Base-by-base conservation (phyloP, 345 rosid genomes). In the Ceriops tagal region DNA sequence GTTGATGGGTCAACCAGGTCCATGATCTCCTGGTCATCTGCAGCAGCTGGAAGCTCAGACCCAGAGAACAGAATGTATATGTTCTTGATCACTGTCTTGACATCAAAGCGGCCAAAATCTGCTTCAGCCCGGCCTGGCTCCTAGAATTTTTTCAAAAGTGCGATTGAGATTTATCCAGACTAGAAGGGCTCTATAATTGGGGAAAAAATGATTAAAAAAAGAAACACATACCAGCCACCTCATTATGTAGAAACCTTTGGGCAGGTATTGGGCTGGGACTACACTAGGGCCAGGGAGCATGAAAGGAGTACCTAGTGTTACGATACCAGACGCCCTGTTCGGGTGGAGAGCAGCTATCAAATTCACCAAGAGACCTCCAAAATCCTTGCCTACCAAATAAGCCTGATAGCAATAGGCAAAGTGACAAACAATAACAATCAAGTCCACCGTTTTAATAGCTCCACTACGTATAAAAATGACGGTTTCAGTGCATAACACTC, bases 81-180 rank as follows among this genome's bases (percentile, higher is more conserved):
- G 67, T 77, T 84, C 32, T 68, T 75, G 51, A 84, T 56, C 61
- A 83, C 84, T 0, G 79, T 80, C 80, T 83, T 80, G 6, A 83
- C 68, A 65, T 80, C 86, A 6, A 86, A 62, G 8, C 86, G 70
- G 3, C 83, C 81, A 27, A 82, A 83, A 64, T 83, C 90, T 1
- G 83, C 87, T 77, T 78, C 84, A 2, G 87, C 84, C 63, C 87
- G 57, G 26, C 84, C 86, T 4, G 80, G 81, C 61, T 79, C 83
- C 86, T 78, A 5, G 27, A 22, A 55, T 22, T 55, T 43, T 18
- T 43, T 55, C 28, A 55, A 5, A 22, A 55, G 59, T 55, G 59
- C 28, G 8, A 55, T 55, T 8, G 24, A 22, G 24, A 11, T 21
- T 55, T 22, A 22, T 22, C 28, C 24, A 55, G 4, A 10, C 1